phyloP scores from a whole-genome alignment of 768 basidiomycete species.

The Bullera alba region DNA sequence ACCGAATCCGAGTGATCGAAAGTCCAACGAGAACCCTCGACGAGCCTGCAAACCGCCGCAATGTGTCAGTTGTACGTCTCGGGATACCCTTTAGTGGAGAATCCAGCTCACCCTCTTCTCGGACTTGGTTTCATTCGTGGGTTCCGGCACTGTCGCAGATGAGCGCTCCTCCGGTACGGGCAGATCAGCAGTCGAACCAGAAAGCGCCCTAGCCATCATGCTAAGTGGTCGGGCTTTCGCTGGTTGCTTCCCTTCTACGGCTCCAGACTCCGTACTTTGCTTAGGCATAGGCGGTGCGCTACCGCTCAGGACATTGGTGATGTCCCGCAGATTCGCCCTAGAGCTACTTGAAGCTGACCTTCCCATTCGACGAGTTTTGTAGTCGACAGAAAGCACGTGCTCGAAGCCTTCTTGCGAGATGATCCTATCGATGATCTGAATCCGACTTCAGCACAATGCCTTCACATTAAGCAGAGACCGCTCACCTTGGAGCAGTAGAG shows the following conservation, averaged over 20 bases:
- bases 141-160: neutral
- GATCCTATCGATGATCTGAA: constrained; percentile 83
- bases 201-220: constrained; percentile 29
- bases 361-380: constrained; percentile 33
- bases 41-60: constrained; percentile 19
- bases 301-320: constrained; percentile 1
- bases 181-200: neutral
- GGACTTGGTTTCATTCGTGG: constrained; percentile 16
- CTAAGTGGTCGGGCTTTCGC: constrained; percentile 38
- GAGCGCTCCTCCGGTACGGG: neutral
- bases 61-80: neutral
- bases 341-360: neutral
- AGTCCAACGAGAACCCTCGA: constrained; percentile 42
- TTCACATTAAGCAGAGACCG: neutral
- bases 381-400: constrained; percentile 89
- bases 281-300: neutral
- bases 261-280: neutral
- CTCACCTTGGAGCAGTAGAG: constrained; percentile 77
- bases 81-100: no score
- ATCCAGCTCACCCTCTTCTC: constrained; percentile 31
- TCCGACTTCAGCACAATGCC: no score
- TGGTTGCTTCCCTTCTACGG: neutral
- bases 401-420: constrained; percentile 92
- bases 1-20: constrained; percentile 39
- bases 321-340: constrained; percentile 2